Conservation (phyloP, 805 yeast genomes). For the Blastobotrys attinorum region DNA sequence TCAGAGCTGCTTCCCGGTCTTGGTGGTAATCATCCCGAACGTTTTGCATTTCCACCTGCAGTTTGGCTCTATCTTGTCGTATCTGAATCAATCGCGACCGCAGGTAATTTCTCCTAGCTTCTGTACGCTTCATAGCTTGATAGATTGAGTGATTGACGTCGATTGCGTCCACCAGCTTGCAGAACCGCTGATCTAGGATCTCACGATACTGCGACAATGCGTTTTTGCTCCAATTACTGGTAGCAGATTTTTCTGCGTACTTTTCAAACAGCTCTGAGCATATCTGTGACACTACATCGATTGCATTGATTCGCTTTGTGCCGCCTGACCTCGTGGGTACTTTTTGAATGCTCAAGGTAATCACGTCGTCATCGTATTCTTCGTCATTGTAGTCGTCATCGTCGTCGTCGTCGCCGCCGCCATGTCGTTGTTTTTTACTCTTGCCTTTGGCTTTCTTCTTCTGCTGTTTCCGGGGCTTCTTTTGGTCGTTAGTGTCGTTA, state of each 20-base stretch:
- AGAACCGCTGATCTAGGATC: conserved; percentile 7
- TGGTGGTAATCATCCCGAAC: conserved; percentile 3
- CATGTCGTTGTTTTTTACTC: not conserved
- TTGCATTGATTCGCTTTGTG: conserved; percentile 12
- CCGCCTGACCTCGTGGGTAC: conserved; percentile 15
- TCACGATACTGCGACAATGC: conserved; percentile 8
- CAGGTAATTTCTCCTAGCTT: conserved; percentile 6
- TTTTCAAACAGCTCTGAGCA: conserved; percentile 7
- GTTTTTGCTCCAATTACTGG: conserved; percentile 1
- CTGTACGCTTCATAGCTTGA: conserved; percentile 8
- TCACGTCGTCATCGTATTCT: not conserved
- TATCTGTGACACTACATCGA: conserved; percentile 14
- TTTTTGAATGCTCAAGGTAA: conserved; percentile 9
- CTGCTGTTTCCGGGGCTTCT: no score
- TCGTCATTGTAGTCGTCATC: not conserved
- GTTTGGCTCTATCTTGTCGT: conserved; percentile 7
- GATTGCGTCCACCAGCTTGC: conserved; percentile 10
- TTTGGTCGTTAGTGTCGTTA: not conserved
- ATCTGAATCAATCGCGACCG: conserved; percentile 9
- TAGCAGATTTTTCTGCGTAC: not conserved
- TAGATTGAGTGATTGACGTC: conserved; percentile 12
- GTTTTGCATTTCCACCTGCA: conserved; percentile 9
- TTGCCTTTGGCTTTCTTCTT: not conserved
- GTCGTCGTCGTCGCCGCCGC: not conserved
- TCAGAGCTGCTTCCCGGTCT: not conserved